Evolutionary conservation across 306 rosid species (phyloP).

Genomic region (Castanea mollissima): DNA sequence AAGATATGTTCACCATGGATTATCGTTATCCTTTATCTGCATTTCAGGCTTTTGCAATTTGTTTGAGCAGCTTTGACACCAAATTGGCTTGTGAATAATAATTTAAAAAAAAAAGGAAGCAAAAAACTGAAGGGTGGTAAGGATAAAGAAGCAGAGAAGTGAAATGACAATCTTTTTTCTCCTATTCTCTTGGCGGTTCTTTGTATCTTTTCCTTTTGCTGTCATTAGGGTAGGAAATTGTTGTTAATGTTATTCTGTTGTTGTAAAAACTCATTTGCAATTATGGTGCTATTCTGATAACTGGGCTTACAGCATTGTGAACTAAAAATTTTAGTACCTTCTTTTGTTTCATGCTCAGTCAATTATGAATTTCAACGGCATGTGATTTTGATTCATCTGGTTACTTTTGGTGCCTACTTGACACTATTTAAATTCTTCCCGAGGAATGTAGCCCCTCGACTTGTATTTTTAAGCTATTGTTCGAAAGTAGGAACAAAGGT

Average conservation of each 20-base stretch:
- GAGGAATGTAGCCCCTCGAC: no score
- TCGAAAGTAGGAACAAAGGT: background rate
- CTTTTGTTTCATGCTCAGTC: background rate
- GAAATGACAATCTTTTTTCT: slow-evolving; percentile 19
- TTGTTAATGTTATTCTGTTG: slow-evolving; percentile 24
- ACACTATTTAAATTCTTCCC: background rate
- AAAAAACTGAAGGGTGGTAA: slow-evolving; percentile 9
- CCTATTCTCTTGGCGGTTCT: background rate
- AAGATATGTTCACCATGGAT: slow-evolving; percentile 92
- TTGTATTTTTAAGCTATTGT: background rate
- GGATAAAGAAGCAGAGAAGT: background rate
- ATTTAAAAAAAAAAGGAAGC: slow-evolving; percentile 27
- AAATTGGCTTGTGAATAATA: slow-evolving; percentile 82
- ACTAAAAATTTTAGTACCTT: background rate
- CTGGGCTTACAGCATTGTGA: slow-evolving; percentile 1
- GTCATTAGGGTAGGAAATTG: slow-evolving; percentile 41
- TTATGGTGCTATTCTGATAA: slow-evolving; percentile 4
- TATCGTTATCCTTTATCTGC: slow-evolving; percentile 80
- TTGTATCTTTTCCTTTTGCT: slow-evolving; percentile 11
- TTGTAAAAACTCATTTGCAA: slow-evolving; percentile 37
- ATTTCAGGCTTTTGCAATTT: slow-evolving; percentile 88
- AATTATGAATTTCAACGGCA: background rate
- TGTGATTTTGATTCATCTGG: background rate
- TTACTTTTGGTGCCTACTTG: background rate
- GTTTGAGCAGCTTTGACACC: slow-evolving; percentile 86